Evolutionary conservation across 2,329 filamentous ascomycete genomes (phyloP).

Genomic region (Alternaria consortialis): DNA sequence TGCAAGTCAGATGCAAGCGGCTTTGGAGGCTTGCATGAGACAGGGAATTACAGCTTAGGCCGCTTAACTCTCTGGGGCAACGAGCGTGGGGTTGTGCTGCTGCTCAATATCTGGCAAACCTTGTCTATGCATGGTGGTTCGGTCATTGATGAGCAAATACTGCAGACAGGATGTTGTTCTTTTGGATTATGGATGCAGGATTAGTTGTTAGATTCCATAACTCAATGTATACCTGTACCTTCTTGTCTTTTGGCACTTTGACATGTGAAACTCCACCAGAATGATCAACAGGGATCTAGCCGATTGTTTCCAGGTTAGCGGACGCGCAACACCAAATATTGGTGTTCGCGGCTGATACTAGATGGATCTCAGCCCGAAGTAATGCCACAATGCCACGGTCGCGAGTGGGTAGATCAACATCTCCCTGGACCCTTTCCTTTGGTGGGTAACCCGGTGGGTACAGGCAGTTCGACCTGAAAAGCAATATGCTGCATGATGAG

Average conservation of each 20-base stretch:
- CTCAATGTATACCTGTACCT: not conserved
- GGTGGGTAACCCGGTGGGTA: conserved; percentile 4
- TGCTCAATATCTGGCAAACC: conserved; percentile 19
- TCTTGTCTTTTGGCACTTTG: not conserved
- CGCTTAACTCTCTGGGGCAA: conserved; percentile 32
- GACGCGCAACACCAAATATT: conserved; percentile 24
- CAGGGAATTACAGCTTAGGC: conserved; percentile 24
- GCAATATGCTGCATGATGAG: conserved; percentile 7
- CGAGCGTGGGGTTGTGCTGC: conserved; percentile 24
- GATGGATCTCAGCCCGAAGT: conserved; percentile 22
- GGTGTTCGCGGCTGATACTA: conserved; percentile 6
- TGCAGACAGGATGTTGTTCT: not conserved
- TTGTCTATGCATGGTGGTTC: conserved; percentile 15
- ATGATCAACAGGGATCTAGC: conserved; percentile 23
- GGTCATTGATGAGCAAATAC: conserved; percentile 4
- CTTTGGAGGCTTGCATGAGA: conserved; percentile 31
- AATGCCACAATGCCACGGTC: conserved; percentile 13
- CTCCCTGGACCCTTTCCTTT: conserved; percentile 9
- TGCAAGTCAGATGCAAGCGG: conserved; percentile 42
- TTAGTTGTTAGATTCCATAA: not conserved
- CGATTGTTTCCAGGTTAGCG: conserved; percentile 23
- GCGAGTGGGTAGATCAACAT: conserved; percentile 14
- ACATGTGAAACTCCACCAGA: conserved; percentile 25
- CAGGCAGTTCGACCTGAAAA: conserved; percentile 9
- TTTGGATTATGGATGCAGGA: not conserved